phyloP scores from a whole-genome alignment of 768 basidiomycete species.

The Tubosaeta sp. region DNA sequence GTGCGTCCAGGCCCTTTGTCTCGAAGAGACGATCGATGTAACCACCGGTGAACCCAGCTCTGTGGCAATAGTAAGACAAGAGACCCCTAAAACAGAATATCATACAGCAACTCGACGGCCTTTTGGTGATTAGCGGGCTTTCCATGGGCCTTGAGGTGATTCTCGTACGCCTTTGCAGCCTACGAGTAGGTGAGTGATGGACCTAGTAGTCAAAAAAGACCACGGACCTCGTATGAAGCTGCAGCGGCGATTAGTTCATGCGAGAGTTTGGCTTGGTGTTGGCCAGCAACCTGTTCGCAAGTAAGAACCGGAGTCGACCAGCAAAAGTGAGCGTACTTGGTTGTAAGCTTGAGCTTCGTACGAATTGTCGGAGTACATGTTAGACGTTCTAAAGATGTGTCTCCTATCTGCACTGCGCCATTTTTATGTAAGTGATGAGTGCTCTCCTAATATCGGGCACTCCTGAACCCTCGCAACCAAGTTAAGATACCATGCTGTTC shows the following conservation, averaged over 20 bases:
- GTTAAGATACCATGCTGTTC: no score
- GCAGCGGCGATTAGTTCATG: constrained; percentile 28
- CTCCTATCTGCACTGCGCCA: not conserved
- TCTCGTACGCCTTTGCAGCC: constrained; percentile 29
- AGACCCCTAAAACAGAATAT: not conserved
- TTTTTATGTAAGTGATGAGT: no score
- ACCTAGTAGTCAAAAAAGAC: not conserved
- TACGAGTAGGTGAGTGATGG: constrained; percentile 6
- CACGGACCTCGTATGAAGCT: constrained; percentile 24
- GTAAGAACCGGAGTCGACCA: not conserved
- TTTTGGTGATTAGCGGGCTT: constrained; percentile 22
- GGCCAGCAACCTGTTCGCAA: constrained; percentile 6
- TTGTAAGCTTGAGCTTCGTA: constrained; percentile 22
- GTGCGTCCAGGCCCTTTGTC: constrained; percentile 21
- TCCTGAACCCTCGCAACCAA: no score
- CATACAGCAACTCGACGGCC: constrained; percentile 26
- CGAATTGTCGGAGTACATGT: constrained; percentile 25
- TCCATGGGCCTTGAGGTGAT: constrained; percentile 16
- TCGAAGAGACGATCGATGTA: constrained; percentile 23
- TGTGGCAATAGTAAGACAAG: constrained; percentile 3
- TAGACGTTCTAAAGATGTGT: not conserved
- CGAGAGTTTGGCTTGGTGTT: constrained; percentile 21
- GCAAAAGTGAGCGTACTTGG: constrained; percentile 1
- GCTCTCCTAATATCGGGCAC: no score
- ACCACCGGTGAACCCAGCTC: constrained; percentile 25